Evolutionary conservation across 176 grass and related monocot species (phyloP), one percentile per base, ranked within the genome.

Genomic region (Aegilops bicornis): DNA sequence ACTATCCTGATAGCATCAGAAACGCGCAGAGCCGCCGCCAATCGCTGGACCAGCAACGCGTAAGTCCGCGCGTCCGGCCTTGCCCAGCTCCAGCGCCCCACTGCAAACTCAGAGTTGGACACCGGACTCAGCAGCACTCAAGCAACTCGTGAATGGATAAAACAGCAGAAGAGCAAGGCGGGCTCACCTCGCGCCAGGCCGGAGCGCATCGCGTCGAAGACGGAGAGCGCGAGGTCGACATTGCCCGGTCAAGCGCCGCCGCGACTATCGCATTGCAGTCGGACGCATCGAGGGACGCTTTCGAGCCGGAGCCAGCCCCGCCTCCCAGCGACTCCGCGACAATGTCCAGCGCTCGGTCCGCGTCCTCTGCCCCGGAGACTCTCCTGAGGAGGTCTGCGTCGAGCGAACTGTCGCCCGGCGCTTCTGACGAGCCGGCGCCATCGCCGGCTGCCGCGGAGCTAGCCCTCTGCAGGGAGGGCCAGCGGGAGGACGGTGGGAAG

Each of bases 11-110:
- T 73, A 3, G 94, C 94, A 76, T 94, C 94, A 59, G 83, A 90
- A 50, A 95, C 89, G 48, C 86, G 96, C 69, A 81, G 80, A 7
- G 84, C 88, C 10, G 91, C 85, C 19, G 89, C 88, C 81, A 97
- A 50, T 73, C 92, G 76, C 27, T 88, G 89, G 30, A 97, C 85
- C 10, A 97, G 87, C 77, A 94, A 79, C 9, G 85, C 85, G 77
- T 92, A 97, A 1, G 92, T 97, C n/a, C 17, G 87, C 42, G 88
- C 86, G 76, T 94, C 87, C 11, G 94, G 94, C 86, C 89, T 91
- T 7, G 90, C 71, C 94, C 94, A 97, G 70, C 83, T 88, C 88
- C 82, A 94, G 47, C 77, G 64, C 22, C 76, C 91, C 23, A 77
- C 90, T 82, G 83, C 42, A 79, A 79, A 39, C 20, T 19, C 74